Percentiles rank a stretch among this genome's conserved stretches.
Conservation (phyloP, 768 basidiomycete genomes). For the Pleurotus cornucopiae region DNA sequence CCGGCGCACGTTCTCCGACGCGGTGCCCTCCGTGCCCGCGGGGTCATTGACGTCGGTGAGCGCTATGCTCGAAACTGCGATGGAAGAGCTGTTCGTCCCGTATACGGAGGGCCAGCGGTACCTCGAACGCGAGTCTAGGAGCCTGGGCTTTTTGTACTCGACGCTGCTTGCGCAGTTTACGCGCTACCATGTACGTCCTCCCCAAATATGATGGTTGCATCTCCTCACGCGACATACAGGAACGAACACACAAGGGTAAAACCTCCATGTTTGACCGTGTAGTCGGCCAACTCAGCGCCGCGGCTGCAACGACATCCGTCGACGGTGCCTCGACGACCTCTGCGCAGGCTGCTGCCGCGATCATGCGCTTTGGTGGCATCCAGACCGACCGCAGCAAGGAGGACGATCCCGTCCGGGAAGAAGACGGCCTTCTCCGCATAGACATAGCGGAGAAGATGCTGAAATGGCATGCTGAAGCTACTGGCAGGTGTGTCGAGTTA, state of each 20-base stretch:
- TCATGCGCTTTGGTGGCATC: conserved; percentile 89
- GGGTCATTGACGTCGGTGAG: conserved; percentile 59
- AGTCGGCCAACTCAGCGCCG: conserved; percentile 82
- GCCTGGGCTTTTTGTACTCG: conserved; percentile 74
- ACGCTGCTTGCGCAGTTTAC: conserved; percentile 70
- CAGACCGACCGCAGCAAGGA: conserved; percentile 48
- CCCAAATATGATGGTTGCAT: background rate
- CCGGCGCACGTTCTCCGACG: conserved; percentile 45
- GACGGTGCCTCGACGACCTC: conserved; percentile 63
- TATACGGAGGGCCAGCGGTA: conserved; percentile 91
- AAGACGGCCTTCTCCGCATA: conserved; percentile 77
- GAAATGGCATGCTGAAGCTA: conserved; percentile 96
- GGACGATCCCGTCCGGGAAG: conserved; percentile 73
- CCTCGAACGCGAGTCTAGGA: conserved; percentile 87
- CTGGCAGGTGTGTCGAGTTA: conserved; percentile 91
- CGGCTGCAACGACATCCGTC: conserved; percentile 61
- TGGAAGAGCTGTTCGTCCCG: conserved; percentile 94
- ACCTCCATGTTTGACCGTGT: conserved; percentile 85
- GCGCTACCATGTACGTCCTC: conserved; percentile 75
- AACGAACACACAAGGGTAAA: conserved; percentile 66
- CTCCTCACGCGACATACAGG: conserved; percentile 23
- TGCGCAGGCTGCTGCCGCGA: conserved; percentile 81
- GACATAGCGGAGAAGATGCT: conserved; percentile 86
- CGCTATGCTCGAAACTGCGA: conserved; percentile 88
- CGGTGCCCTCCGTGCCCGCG: conserved; percentile 36